Evolutionary conservation across 768 basidiomycete species (phyloP).

Genomic region (Boletellus sp.): DNA sequence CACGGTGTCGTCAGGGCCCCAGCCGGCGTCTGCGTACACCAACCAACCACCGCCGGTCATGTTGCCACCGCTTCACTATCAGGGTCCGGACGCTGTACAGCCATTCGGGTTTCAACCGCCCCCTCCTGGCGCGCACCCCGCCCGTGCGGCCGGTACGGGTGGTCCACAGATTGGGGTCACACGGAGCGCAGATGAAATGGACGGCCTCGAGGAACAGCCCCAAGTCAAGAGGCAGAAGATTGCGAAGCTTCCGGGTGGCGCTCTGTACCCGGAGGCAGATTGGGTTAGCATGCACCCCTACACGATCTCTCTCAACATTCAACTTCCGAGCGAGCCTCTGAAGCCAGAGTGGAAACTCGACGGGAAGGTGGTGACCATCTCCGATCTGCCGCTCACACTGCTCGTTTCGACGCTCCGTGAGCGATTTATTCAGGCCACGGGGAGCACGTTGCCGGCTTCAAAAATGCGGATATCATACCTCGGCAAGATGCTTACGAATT

Average conservation of each 20-base stretch:
- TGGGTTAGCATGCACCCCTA: conserved; percentile 92
- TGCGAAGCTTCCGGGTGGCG: conserved; percentile 80
- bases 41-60: conserved; percentile 69
- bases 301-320: conserved; percentile 80
- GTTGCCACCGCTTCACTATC: conserved; percentile 83
- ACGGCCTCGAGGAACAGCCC: conserved; percentile 63
- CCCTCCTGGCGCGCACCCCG: conserved; percentile 63
- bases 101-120: conserved; percentile 79
- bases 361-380: conserved; percentile 70
- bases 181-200: conserved; percentile 79
- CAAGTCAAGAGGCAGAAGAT: conserved; percentile 87
- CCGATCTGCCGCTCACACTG: conserved; percentile 79
- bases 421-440: conserved; percentile 75
- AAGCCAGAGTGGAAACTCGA: conserved; percentile 95
- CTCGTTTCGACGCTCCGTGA: conserved; percentile 89
- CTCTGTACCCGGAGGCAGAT: conserved; percentile 80
- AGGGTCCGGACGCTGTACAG: conserved; percentile 70
- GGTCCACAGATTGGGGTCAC: conserved; percentile 67
- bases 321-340: conserved; percentile 75
- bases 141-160: conserved; percentile 59
- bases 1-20: conserved; percentile 87
- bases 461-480: conserved; percentile 75
- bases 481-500: conserved; percentile 86
- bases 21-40: conserved; percentile 74
- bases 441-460: conserved; percentile 75